Conservation (phyloP, 2,329 filamentous ascomycete species). For the Hypoxylon sp. region DNA sequence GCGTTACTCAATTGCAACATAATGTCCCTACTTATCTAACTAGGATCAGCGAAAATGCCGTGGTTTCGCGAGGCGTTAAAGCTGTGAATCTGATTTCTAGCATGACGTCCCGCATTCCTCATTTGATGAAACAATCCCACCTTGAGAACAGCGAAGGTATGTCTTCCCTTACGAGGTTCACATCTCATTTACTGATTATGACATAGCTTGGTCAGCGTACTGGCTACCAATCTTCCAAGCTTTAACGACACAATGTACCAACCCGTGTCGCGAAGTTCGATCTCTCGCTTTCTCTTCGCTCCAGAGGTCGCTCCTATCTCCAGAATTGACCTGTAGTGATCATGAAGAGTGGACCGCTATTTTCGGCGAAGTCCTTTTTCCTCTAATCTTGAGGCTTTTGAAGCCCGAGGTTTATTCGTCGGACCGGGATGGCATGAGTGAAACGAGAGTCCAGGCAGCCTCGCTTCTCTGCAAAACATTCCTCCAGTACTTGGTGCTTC, state of each 20-base stretch:
- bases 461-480: slow-evolving; percentile 95
- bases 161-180: slow-evolving; percentile 27
- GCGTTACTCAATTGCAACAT: slow-evolving; percentile 41
- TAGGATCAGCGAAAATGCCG: slow-evolving; percentile 68
- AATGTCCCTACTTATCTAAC: slow-evolving; percentile 22
- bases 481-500: slow-evolving; percentile 86
- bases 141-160: slow-evolving; percentile 84
- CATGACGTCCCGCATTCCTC: slow-evolving; percentile 82
- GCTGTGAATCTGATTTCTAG: slow-evolving; percentile 84
- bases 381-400: slow-evolving; percentile 83
- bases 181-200: slow-evolving; percentile 41
- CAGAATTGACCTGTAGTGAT: slow-evolving; percentile 81
- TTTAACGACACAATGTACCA: slow-evolving; percentile 88
- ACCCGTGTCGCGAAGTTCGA: slow-evolving; percentile 91
- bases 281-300: slow-evolving; percentile 87
- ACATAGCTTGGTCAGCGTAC: slow-evolving; percentile 92
- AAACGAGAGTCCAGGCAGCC: slow-evolving; percentile 90
- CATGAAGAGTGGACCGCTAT: slow-evolving; percentile 95
- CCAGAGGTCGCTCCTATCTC: slow-evolving; percentile 85
- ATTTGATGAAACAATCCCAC: slow-evolving; percentile 91
- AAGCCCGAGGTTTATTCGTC: slow-evolving; percentile 95
- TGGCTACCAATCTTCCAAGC: slow-evolving; percentile 96
- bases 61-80: slow-evolving; percentile 79
- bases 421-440: slow-evolving; percentile 91
- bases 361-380: slow-evolving; percentile 92